Base-by-base conservation (phyloP, 371 early-diverging fungal genomes). In the Mortierella sp. region DNA sequence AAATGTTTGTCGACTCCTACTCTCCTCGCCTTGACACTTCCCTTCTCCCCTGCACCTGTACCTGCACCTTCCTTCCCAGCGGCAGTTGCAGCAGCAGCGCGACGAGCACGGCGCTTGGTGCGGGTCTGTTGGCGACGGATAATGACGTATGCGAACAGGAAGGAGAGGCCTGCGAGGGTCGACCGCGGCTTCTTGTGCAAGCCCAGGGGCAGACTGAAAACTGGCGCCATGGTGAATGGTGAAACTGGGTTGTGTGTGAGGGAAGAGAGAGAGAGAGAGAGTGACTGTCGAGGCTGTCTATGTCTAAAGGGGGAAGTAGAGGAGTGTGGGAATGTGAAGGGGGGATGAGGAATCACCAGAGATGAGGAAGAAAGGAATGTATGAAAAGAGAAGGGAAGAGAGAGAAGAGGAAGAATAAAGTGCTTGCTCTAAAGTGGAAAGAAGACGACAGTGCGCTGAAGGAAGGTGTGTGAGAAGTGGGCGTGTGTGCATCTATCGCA, bases 1-100 rank as follows among this genome's bases (percentile, higher is more conserved):
- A 96, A 96, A 44, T 90, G 90, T 14, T 91, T 84, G 84, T 94
- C 93, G 44, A 94, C 94, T 31, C 95, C 95, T 26, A 95, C 93
- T 71, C 82, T 73, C 10, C 84, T 77, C 10, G 80, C 68, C 60
- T 83, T 83, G n/a, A 50, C 45, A 26, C 44, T 31, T 34, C 79
- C 44, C 71, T 55, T 79, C 31, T 83, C 76, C 1, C 72, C 76
- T 70, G 34, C 2, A 16, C 63, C 34, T 34, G 63, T 1, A 0
- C 57, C 57, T 63, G 19, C 10, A 6, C 60, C 60, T 28, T 68
- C 68, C 42, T 34, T 42, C 13, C 65, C 82, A 24, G 76, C 28
- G 19, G 73, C 52, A 31, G 54, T 52, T 14, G 68, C 74, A 47
- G 76, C 75, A 10, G 83, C 83, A 47, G 72, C 75, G 13, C 52